Conservation (phyloP, 768 basidiomycete species). For the Paxillus involutus region DNA sequence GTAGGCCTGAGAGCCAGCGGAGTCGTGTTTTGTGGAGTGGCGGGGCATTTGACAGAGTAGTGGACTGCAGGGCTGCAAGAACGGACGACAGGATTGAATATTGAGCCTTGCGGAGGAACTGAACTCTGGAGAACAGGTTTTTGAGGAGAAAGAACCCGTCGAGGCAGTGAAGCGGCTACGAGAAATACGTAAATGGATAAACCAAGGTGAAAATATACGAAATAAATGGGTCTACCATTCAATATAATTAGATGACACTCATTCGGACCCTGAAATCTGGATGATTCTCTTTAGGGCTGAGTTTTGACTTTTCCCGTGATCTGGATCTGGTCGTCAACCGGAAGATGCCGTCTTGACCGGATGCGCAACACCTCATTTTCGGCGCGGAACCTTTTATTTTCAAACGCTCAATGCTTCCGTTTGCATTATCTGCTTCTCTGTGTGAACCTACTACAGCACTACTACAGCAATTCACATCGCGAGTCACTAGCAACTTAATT, state of each 20-base stretch:
- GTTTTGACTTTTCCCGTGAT: constrained; percentile 36
- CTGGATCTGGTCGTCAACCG: constrained; percentile 31
- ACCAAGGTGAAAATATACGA: constrained; percentile 20
- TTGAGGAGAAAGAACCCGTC: constrained; percentile 34
- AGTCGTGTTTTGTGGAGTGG: constrained; percentile 29
- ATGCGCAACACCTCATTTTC: constrained; percentile 29
- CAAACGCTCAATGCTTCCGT: not conserved
- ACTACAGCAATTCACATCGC: not conserved
- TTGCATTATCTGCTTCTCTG: constrained; percentile 8
- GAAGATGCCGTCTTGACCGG: constrained; percentile 27
- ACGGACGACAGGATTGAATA: constrained; percentile 22
- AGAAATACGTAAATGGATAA: constrained; percentile 34
- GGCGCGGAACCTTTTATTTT: constrained; percentile 28
- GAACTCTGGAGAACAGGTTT: constrained; percentile 28
- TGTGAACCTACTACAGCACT: constrained; percentile 14
- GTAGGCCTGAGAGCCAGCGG: constrained; percentile 11
- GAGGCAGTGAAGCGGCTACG: constrained; percentile 31
- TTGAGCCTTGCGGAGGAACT: constrained; percentile 25
- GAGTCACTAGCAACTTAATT: no score
- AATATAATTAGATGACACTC: constrained; percentile 29
- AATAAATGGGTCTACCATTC: constrained; percentile 24
- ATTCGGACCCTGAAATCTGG: constrained; percentile 34
- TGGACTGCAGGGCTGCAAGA: constrained; percentile 28
- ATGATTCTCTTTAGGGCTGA: constrained; percentile 23
- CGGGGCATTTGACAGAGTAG: constrained; percentile 26